Evolutionary conservation across 2,329 filamentous ascomycete species (phyloP).

Genomic region (Fusarium longipes): DNA sequence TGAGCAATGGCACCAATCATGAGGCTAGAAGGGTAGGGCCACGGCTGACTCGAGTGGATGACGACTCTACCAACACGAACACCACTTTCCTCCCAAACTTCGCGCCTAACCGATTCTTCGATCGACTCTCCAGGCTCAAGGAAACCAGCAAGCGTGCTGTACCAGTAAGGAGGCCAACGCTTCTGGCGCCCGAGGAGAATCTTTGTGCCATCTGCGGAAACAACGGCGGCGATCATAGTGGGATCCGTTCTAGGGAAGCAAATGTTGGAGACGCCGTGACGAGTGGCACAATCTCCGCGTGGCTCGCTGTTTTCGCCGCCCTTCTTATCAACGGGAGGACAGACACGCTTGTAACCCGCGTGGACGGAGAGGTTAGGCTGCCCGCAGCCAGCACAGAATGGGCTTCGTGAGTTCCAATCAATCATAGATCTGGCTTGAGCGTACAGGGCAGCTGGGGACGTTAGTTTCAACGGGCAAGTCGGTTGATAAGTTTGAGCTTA

Average conservation of each 20-base stretch:
- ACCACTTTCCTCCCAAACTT: constrained; percentile 88
- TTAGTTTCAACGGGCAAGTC: constrained; percentile 18
- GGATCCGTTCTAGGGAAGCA: constrained; percentile 93
- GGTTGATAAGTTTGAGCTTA: constrained; percentile 51
- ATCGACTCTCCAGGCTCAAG: constrained; percentile 87
- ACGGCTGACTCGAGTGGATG: constrained; percentile 86
- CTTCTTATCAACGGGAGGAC: constrained; percentile 74
- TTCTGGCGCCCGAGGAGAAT: constrained; percentile 87
- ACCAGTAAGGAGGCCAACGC: constrained; percentile 86
- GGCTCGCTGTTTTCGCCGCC: constrained; percentile 59
- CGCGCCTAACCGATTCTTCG: constrained; percentile 83
- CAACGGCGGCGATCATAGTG: constrained; percentile 93
- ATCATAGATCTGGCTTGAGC: constrained; percentile 88
- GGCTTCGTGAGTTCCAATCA: constrained; percentile 95
- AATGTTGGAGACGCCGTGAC: constrained; percentile 88
- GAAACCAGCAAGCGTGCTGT: constrained; percentile 88
- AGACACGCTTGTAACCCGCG: constrained; percentile 83
- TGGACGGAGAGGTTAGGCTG: constrained; percentile 82
- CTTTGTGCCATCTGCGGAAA: constrained; percentile 80
- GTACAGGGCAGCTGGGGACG: constrained; percentile 79
- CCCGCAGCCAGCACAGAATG: constrained; percentile 91
- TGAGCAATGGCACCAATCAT: constrained; percentile 93
- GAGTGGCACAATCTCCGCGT: constrained; percentile 80
- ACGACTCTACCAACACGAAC: constrained; percentile 81
- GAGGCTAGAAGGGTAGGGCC: constrained; percentile 85